A percentile compares a stretch with the other conserved stretches of the same genome.
These are phyloP conservation scores for Cladophialophora exuberans DNA, from an alignment of 2,329 filamentous ascomycete species.

Conservation along the genomic window DNA sequence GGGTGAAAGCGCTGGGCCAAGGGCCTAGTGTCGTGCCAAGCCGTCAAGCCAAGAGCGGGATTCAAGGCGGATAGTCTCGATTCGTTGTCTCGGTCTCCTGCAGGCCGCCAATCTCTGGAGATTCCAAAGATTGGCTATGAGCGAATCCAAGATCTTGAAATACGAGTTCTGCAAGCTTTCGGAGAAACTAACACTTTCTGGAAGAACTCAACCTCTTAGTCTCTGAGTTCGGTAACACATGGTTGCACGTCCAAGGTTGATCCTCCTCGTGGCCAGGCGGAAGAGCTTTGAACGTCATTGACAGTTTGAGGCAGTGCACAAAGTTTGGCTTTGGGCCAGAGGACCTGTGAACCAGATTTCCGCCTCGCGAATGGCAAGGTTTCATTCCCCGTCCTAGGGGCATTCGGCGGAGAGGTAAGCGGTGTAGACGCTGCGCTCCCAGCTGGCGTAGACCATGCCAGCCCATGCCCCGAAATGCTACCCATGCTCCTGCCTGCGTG, in stretches of 20 bases:
- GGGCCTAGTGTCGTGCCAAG: constrained; percentile 3
- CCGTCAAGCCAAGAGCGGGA: constrained; percentile 6
- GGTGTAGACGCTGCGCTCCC: not conserved
- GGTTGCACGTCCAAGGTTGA: not conserved
- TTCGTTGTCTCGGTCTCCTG: not conserved
- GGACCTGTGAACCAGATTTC: not conserved
- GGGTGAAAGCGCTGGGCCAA: not conserved
- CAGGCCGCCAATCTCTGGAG: not conserved
- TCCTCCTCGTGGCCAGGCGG: no score
- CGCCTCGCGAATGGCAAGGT: not conserved
- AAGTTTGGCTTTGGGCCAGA: not conserved
- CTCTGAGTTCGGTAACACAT: not conserved
- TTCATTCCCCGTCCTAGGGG: no score
- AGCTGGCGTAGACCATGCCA: not conserved
- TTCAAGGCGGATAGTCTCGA: not conserved
- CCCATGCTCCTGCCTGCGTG: no score
- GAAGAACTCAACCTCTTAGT: not conserved
- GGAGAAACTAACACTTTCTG: not conserved
- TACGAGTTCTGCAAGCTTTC: not conserved
- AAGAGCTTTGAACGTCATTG: not conserved
- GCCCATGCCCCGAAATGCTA: no score
- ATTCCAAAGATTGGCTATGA: not conserved
- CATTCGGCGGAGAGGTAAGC: not conserved
- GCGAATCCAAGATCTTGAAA: not conserved
- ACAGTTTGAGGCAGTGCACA: not conserved